Percentiles rank a stretch among this genome's conserved stretches.
Conservation (phyloP, 768 basidiomycete species). For the Hebeloma cylindrosporum region DNA sequence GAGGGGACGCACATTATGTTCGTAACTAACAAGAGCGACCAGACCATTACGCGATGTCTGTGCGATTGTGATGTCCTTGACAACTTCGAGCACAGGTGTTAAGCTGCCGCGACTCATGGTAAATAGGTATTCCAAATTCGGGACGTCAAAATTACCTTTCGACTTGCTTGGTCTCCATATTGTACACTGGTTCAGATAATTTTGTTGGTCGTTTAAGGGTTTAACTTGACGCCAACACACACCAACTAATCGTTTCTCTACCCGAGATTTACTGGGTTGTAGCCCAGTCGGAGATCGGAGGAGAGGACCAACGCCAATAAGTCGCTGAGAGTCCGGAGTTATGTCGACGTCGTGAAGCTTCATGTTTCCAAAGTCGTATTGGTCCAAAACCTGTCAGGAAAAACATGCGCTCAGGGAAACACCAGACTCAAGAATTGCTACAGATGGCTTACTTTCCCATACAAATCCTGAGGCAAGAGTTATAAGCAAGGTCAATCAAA, state of each 20-base stretch:
- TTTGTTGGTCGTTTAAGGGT: background rate
- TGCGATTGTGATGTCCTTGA: conserved; percentile 67
- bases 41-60: conserved; percentile 47
- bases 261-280: conserved; percentile 66
- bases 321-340: conserved; percentile 61
- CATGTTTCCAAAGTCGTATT: conserved; percentile 60
- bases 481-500: background rate
- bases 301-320: conserved; percentile 69
- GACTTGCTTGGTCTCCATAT: conserved; percentile 59
- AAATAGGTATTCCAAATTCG: background rate
- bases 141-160: conserved; percentile 52
- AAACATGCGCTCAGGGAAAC: background rate
- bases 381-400: conserved; percentile 47
- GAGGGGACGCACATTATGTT: conserved; percentile 56
- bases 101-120: conserved; percentile 40
- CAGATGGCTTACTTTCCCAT: conserved; percentile 46
- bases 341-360: conserved; percentile 70
- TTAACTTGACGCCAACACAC: conserved; percentile 27
- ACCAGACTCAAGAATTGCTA: background rate
- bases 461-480: conserved; percentile 45
- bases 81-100: conserved; percentile 72
- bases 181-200: conserved; percentile 51
- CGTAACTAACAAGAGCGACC: conserved; percentile 69
- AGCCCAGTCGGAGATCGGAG: conserved; percentile 61
- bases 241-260: conserved; percentile 77